Base-by-base conservation (phyloP, 1,139 yeast species). In the Geotrichum restrictum region DNA sequence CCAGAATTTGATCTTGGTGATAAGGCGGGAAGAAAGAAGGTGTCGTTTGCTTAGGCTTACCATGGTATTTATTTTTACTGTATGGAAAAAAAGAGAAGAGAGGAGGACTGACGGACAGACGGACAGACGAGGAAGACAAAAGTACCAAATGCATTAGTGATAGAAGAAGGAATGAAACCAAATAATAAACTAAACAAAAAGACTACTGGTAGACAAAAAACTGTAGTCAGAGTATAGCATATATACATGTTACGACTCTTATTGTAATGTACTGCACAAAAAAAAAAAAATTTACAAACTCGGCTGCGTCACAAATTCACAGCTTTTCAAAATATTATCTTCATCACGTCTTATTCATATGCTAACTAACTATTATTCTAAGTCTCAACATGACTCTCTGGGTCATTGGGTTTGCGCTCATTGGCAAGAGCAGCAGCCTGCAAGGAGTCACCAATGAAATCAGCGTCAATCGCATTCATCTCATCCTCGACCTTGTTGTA, bases 401-500 rank as follows among this genome's bases (percentile, higher is more conserved):
- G n/a, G n/a, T n/a, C n/a, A n/a, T n/a, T n/a, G n/a, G n/a, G n/a
- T n/a, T n/a, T n/a, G n/a, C n/a, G n/a, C n/a, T n/a, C n/a, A n/a
- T n/a, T n/a, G n/a, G n/a, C n/a, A n/a, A n/a, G n/a, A n/a, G n/a
- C n/a, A n/a, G n/a, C n/a, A n/a, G n/a, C n/a, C n/a, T n/a, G n/a
- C n/a, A n/a, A n/a, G n/a, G n/a, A n/a, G n/a, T n/a, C n/a, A n/a
- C 34, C 34, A 13, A 31, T 14, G n/a, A 3, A 3, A 3, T 62
- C 67, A 42, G 67, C 71, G 56, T 82, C 86, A 65, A 83, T 72
- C 48, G 72, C 73, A 68, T 83, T 83, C 71, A 80, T 74, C 58
- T 74, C 80, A 57, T 82, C 87, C 69, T 83, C 88, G 56, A 70
- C 72, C 37, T 69, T 68, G 65, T 83, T 83, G 68, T 78, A 80